phyloP scores from a whole-genome alignment of 768 basidiomycete species.

The Tylopilus sp. region DNA sequence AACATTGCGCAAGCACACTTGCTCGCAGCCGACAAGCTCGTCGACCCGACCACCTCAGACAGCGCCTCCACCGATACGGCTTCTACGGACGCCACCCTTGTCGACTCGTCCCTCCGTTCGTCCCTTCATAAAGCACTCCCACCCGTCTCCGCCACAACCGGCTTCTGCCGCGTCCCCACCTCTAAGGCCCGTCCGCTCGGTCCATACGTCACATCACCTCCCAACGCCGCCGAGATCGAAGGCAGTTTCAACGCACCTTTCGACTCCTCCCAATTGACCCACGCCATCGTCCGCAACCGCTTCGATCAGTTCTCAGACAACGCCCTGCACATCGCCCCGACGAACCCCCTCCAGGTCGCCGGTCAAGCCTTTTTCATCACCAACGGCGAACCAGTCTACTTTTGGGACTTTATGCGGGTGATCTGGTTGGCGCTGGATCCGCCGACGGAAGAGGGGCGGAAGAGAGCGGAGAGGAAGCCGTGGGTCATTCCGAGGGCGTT shows the following conservation, averaged over 20 bases:
- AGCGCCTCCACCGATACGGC: constrained; percentile 10
- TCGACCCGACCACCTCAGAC: constrained; percentile 40
- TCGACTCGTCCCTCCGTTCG: constrained; percentile 40
- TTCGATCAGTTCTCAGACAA: constrained; percentile 76
- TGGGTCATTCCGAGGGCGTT: constrained; percentile 57
- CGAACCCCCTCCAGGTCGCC: constrained; percentile 71
- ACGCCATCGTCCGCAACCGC: constrained; percentile 67
- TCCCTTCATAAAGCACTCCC: constrained; percentile 53
- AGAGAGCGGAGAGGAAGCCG: constrained; percentile 35
- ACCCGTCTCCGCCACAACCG: constrained; percentile 61
- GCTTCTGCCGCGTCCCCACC: constrained; percentile 68
- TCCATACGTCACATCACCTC: constrained; percentile 64
- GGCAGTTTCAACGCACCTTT: constrained; percentile 51
- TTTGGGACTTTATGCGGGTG: constrained; percentile 88
- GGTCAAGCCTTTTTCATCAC: constrained; percentile 96
- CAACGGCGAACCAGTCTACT: constrained; percentile 93
- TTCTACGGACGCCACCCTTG: constrained; percentile 33
- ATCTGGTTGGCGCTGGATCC: constrained; percentile 74
- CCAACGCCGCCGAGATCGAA: constrained; percentile 54
- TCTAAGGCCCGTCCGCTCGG: constrained; percentile 79
- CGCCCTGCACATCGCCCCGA: constrained; percentile 49
- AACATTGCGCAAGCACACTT: constrained; percentile 95
- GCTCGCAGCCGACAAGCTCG: constrained; percentile 87
- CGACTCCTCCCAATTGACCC: constrained; percentile 34
- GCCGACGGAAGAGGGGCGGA: constrained; percentile 41